A percentile compares a stretch with the other conserved stretches of the same genome.
Conservation (phyloP, 441 rosid genomes). For the Cnidoscolus chayamansa region DNA sequence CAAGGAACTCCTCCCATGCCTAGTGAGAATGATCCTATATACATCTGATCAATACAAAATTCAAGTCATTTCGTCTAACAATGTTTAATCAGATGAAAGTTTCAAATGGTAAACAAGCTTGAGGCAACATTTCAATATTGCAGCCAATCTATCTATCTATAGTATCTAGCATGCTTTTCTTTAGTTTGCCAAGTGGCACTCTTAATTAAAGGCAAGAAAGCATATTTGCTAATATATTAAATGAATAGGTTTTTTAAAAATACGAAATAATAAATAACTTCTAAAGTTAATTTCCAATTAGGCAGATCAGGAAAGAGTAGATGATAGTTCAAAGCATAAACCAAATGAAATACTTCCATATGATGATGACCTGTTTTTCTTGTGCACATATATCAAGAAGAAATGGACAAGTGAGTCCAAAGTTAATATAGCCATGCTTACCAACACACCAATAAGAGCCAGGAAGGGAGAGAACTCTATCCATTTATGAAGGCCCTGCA, state of each 20-base stretch:
- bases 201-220: too few species aligned
- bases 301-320: neutral
- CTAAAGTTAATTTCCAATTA: neutral
- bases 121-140: too few species aligned
- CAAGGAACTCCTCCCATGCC: constrained; percentile 94
- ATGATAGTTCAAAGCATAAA: neutral
- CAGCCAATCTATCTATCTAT: too few species aligned
- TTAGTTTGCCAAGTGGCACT: too few species aligned
- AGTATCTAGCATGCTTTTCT: too few species aligned
- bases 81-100: neutral
- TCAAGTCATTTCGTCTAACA: neutral
- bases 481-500: constrained; percentile 44
- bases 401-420: neutral
- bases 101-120: too few species aligned
- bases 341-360: too few species aligned
- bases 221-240: too few species aligned
- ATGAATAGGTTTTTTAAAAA: too few species aligned
- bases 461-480: constrained; percentile 37
- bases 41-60: constrained; percentile 36
- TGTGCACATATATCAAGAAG: too few species aligned
- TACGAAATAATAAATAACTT: too few species aligned
- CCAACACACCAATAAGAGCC: constrained; percentile 67
- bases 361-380: too few species aligned
- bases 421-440: constrained; percentile 24
- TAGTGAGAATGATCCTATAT: constrained; percentile 57